Evolutionary conservation across 495 filamentous ascomycete species (phyloP).

Genomic region (Podospora conica): DNA sequence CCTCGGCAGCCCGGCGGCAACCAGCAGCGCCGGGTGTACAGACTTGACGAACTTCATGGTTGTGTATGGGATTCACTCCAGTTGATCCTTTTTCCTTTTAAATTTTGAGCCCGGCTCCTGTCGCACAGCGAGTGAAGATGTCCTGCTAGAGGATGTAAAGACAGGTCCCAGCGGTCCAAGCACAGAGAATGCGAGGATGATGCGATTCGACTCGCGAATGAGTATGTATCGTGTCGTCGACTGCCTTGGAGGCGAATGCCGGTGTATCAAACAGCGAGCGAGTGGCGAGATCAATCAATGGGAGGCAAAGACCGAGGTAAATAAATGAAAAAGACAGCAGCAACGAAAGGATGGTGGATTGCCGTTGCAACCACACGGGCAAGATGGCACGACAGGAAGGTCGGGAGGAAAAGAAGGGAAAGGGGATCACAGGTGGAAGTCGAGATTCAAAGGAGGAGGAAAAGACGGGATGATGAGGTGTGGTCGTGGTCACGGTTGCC

Average conservation of each 20-base stretch:
- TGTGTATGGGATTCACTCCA: not conserved
- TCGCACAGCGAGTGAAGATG: slow-evolving; percentile 26
- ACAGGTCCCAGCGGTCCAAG: not conserved
- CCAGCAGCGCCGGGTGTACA: slow-evolving; percentile 21
- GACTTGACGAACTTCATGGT: slow-evolving; percentile 33
- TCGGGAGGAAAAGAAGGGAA: not conserved
- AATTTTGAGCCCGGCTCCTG: slow-evolving; percentile 3
- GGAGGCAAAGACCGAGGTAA: not conserved
- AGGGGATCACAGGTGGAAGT: slow-evolving; percentile 7
- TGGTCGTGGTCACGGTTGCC: not conserved
- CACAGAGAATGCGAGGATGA: not conserved
- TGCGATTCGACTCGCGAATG: not conserved
- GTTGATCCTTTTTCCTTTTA: not conserved
- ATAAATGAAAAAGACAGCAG: not conserved
- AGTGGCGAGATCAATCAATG: not conserved
- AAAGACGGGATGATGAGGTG: slow-evolving; percentile 1
- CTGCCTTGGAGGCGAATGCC: not conserved
- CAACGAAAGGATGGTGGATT: not conserved
- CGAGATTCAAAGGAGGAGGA: not conserved
- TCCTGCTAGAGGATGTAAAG: slow-evolving; percentile 5
- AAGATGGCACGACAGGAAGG: not conserved
- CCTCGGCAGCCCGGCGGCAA: slow-evolving; percentile 31
- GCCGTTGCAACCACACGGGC: not conserved
- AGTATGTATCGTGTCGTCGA: not conserved
- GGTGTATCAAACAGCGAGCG: not conserved